A percentile compares a stretch with the other conserved stretches of the same genome.
phyloP scores from a whole-genome alignment of 2,329 filamentous ascomycete species.

The Aspergillus hiratsukae region DNA sequence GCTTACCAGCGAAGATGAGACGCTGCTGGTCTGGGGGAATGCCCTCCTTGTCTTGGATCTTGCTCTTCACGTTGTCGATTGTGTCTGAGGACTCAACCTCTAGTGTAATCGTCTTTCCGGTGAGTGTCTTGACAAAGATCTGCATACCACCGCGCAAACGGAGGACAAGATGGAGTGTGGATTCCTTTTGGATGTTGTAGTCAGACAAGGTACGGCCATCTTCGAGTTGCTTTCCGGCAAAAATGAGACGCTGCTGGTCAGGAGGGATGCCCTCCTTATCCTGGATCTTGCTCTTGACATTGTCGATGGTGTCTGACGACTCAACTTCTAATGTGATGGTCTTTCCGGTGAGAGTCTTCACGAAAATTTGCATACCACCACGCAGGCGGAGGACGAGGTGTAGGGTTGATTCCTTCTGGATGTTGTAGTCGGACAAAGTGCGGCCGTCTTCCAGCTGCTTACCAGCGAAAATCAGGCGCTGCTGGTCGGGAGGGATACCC shows the following conservation, averaged over 20 bases:
- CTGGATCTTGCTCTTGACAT: constrained; percentile 88
- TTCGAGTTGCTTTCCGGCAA: constrained; percentile 89
- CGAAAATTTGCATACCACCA: constrained; percentile 65
- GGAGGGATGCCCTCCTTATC: constrained; percentile 82
- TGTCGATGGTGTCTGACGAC: constrained; percentile 86
- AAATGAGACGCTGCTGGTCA: constrained; percentile 90
- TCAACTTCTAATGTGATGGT: constrained; percentile 92
- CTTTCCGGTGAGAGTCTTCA: constrained; percentile 67
- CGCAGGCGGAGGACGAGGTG: constrained; percentile 82
- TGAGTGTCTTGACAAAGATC: constrained; percentile 80
- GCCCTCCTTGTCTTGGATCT: constrained; percentile 79
- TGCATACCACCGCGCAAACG: constrained; percentile 80
- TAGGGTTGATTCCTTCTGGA: constrained; percentile 86
- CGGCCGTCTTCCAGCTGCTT: constrained; percentile 96
- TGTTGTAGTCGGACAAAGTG: constrained; percentile 88
- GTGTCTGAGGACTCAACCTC: constrained; percentile 66
- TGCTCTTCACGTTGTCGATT: constrained; percentile 66
- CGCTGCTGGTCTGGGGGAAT: constrained; percentile 68
- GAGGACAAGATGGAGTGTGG: constrained; percentile 74
- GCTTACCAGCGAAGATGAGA: constrained; percentile 67
- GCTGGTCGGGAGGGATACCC: constrained; percentile 91
- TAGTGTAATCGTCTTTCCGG: constrained; percentile 66
- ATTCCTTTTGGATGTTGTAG: constrained; percentile 96
- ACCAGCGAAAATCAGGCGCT: constrained; percentile 91
- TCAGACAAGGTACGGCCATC: constrained; percentile 87